phyloP scores from a whole-genome alignment of 2,329 filamentous ascomycete genomes.

The Ophiostoma himal-ulmi region DNA sequence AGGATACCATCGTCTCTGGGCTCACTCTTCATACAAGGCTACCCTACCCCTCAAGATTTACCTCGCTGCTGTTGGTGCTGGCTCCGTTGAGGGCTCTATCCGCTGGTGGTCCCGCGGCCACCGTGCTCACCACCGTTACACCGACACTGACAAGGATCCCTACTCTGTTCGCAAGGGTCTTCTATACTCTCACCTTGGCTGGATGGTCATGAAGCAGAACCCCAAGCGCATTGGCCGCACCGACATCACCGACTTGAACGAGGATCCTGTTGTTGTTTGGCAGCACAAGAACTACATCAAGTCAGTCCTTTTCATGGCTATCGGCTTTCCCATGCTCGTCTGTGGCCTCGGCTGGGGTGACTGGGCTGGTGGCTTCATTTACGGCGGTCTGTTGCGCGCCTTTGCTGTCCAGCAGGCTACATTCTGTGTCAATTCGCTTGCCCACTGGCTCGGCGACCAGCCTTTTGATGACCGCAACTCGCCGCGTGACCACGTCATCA shows the following conservation, averaged over 20 bases:
- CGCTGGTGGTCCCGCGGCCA: constrained; percentile 87
- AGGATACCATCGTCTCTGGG: constrained; percentile 79
- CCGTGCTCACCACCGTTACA: constrained; percentile 84
- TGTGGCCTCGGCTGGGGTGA: constrained; percentile 76
- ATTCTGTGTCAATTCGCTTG: constrained; percentile 87
- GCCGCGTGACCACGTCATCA: constrained; percentile 81
- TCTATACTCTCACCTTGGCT: constrained; percentile 76
- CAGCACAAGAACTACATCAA: constrained; percentile 84
- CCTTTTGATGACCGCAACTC: constrained; percentile 91
- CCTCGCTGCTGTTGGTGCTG: constrained; percentile 73
- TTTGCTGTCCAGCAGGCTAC: constrained; percentile 90
- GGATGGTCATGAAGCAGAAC: constrained; percentile 94
- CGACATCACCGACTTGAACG: constrained; percentile 82
- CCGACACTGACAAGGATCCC: constrained; percentile 86
- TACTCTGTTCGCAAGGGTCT: constrained; percentile 88
- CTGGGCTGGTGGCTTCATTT: constrained; percentile 75
- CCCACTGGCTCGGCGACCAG: constrained; percentile 87
- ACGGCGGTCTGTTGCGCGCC: constrained; percentile 77
- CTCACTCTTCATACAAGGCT: constrained; percentile 78
- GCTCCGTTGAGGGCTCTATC: constrained; percentile 78
- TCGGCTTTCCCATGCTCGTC: constrained; percentile 68
- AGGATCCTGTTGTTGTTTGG: constrained; percentile 78
- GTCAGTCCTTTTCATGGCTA: constrained; percentile 68
- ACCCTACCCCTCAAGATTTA: constrained; percentile 71
- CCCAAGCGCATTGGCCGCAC: constrained; percentile 81